Conservation (phyloP, 345 rosid species). For the Gossypium raimondii region DNA sequence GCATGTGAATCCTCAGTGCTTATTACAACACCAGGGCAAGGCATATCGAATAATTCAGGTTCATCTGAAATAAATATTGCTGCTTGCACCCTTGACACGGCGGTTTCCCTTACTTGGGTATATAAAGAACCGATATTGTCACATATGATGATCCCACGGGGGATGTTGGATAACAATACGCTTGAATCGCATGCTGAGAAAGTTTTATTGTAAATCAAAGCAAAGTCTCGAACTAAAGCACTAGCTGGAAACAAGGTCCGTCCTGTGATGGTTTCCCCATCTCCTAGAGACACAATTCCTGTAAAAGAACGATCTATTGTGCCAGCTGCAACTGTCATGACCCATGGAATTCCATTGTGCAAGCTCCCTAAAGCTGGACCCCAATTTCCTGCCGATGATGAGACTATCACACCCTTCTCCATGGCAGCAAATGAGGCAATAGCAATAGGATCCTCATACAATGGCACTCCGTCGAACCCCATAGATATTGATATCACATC, state of each 20-base stretch:
- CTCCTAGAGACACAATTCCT: slow-evolving; percentile 12
- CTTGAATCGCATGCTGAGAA: slow-evolving; percentile 16
- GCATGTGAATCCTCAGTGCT: not conserved
- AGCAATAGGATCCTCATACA: slow-evolving; percentile 30
- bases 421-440: slow-evolving; percentile 34
- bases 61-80: slow-evolving; percentile 20
- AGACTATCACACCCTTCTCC: slow-evolving; percentile 27
- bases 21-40: slow-evolving; percentile 13
- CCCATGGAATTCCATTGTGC: slow-evolving; percentile 30
- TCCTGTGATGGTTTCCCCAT: slow-evolving; percentile 12
- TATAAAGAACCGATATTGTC: not conserved
- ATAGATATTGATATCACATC: slow-evolving; percentile 22
- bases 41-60: not conserved
- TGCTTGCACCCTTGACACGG: not conserved
- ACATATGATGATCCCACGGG: slow-evolving; percentile 9
- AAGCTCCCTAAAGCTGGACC: slow-evolving; percentile 15
- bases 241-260: slow-evolving; percentile 8
- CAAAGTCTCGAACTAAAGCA: slow-evolving; percentile 7
- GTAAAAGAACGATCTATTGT: slow-evolving; percentile 12
- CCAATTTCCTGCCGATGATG: slow-evolving; percentile 20
- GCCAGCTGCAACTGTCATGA: slow-evolving; percentile 22
- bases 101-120: not conserved
- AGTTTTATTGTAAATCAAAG: slow-evolving; percentile 18
- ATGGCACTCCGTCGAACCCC: slow-evolving; percentile 23
- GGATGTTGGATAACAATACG: not conserved